A percentile compares a stretch with the other conserved stretches of the same genome.
phyloP scores from a whole-genome alignment of 2,329 filamentous ascomycete species.

The Arthrinium puccinioides region DNA sequence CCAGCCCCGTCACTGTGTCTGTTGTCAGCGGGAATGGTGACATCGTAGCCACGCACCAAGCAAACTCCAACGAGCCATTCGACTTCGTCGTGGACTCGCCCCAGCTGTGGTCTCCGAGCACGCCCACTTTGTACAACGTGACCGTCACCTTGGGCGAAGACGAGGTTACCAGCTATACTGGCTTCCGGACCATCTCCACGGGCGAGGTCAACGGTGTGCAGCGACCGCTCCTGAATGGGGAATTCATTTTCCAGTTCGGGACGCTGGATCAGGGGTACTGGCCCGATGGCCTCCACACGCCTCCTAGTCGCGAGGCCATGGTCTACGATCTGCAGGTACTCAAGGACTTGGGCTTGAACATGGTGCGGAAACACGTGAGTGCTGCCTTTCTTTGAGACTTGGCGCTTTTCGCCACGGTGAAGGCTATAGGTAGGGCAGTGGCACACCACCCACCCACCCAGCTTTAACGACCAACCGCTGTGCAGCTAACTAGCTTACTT shows the following conservation, averaged over 20 bases:
- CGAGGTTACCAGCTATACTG: conserved; percentile 55
- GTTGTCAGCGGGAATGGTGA: conserved; percentile 29
- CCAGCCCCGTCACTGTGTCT: conserved; percentile 24
- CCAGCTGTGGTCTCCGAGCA: conserved; percentile 57
- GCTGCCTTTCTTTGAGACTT: conserved; percentile 3
- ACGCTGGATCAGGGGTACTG: conserved; percentile 66
- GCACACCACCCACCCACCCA: too few species aligned
- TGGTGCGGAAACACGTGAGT: conserved; percentile 61
- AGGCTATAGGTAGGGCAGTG: too few species aligned
- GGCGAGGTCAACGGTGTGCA: conserved; percentile 50
- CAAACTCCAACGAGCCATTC: conserved; percentile 41
- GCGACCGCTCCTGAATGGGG: conserved; percentile 59
- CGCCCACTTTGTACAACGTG: conserved; percentile 57
- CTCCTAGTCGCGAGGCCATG: conserved; percentile 62
- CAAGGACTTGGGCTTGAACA: conserved; percentile 62
- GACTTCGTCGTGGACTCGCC: conserved; percentile 46
- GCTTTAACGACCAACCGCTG: too few species aligned
- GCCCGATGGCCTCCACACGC: conserved; percentile 61
- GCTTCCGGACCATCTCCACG: conserved; percentile 56
- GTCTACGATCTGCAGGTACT: conserved; percentile 56
- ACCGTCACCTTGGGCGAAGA: conserved; percentile 45
- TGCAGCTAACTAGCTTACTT: too few species aligned
- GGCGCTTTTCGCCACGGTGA: too few species aligned
- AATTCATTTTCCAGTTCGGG: conserved; percentile 61
- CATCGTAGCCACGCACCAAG: conserved; percentile 34